Base-by-base conservation (phyloP, 176 grass and related monocot genomes). In the Raddia distichophylla region DNA sequence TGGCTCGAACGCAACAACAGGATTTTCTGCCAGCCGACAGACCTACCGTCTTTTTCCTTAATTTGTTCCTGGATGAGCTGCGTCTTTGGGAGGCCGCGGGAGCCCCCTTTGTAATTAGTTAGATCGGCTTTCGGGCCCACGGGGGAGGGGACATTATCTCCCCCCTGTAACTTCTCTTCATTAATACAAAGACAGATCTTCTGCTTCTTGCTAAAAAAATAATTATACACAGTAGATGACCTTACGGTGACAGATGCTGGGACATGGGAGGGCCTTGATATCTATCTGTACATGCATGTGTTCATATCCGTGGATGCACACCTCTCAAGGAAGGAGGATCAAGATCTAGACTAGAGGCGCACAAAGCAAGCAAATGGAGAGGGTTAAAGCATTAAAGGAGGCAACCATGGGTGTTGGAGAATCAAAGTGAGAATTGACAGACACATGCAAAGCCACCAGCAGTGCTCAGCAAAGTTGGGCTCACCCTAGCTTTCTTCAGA, bases 391-490 rank as follows among this genome's bases (percentile, higher is more conserved):
- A 79, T 43, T 69, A 57, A 69, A 80, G 50, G 18, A 27, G 19
- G 17, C 59, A 45, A 56, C 58, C 22, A 49, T 58, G 42, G 8
- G 17, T 50, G 50, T 50, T 58, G 51, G 60, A 74, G 77, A 80
- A 74, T 59, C 60, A 59, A 27, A 67, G 76, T 11, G 20, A 80
- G 15, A 35, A 22, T 27, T 64, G 75, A 64, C 74, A 55, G 9
- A 68, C 56, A 85, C 32, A 62, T 42, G 22, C 34, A 56, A 78
- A 71, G 75, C 58, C 75, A 73, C 18, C 55, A 43, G 58, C 57
- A 65, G 67, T 79, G 75, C 57, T 71, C 58, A 16, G 5, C 40
- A 74, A 80, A 86, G 60, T 43, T 80, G 59, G 61, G 40, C 27
- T 73, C 50, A 3, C 2, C 49, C 69, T 34, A 74, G 18, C 59